Evolutionary conservation across 805 yeast species (phyloP), one percentile per base, ranked within the genome.

Genomic region (Metschnikowia drakensbergensis): DNA sequence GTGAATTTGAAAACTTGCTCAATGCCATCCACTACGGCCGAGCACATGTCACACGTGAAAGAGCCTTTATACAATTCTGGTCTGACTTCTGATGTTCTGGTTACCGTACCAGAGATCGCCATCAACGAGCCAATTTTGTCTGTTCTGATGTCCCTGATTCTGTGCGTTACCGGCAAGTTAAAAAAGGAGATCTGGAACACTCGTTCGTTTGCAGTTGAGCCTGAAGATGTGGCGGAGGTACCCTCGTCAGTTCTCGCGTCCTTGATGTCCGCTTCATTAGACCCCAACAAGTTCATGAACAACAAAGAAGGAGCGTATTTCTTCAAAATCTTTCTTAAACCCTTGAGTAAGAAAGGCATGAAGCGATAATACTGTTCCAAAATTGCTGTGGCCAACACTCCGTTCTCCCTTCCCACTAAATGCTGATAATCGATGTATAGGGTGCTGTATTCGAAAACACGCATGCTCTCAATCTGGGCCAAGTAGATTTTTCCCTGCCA

Each of bases 1-100:
- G 98, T 92, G 69, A 84, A 94, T 62, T 83, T 86, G 77, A 92
- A 94, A 37, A 84, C 80, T 69, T 94, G 99, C 62, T 94, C 98
- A 22, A 94, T 86, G 53, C 89, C 91, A 57, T 87, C 92, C 13
- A 91, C 84, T 1, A 85, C 72, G 0, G 97, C 87, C 44, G 86
- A 79, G 67, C 99, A 94, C 63, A 81, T 72, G 59, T 88, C 96
- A 73, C 99, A 94, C 1, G 88, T 81, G 66, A 94, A 94, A 27
- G 91, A 79, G 10, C 89, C 99, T 51, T 78, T 81, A 72, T 76
- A 88, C 52, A 94, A 76, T 67, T 94, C 99, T 0, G 99, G 99
- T 49, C 98, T 81, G 9, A 94, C 97, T 69, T 94, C 98, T 23
- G 95, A 85, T 0, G 98, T 89, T 65, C 98, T 81, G 0, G 98